Percentiles rank a stretch among this genome's conserved stretches.
These are phyloP conservation scores for Maudiozyma serrabonitensis DNA, from an alignment of 805 yeast species.

Conservation along the genomic window DNA sequence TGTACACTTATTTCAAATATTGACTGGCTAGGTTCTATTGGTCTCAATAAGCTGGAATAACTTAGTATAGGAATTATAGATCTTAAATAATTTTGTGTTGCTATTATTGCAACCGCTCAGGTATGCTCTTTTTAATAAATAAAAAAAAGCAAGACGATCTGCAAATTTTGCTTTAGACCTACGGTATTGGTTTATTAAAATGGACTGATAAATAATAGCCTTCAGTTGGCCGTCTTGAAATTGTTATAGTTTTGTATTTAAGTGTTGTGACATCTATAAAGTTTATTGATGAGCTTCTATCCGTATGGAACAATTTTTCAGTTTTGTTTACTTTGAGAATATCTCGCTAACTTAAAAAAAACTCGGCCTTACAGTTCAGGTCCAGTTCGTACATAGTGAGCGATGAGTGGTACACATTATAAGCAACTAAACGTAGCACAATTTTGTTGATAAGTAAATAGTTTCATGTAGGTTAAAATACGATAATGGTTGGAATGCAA, in stretches of 20 bases:
- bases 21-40: no score
- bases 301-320: neutral
- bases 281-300: neutral
- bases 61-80: no score
- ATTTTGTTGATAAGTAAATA: no score
- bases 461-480: neutral
- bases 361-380: neutral
- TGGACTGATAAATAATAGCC: no score
- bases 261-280: neutral
- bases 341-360: neutral
- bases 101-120: no score
- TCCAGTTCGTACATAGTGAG: neutral
- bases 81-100: no score
- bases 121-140: no score
- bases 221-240: neutral
- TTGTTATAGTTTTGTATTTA: neutral
- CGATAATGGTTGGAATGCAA: neutral
- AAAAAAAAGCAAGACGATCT: no score
- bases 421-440: neutral
- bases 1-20: no score
- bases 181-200: no score
- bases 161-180: no score
- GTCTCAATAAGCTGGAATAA: no score
- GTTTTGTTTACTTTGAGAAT: neutral
- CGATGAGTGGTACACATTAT: neutral